Conservation (phyloP, 2,329 filamentous ascomycete species). For the Cryphonectria nitschkei region DNA sequence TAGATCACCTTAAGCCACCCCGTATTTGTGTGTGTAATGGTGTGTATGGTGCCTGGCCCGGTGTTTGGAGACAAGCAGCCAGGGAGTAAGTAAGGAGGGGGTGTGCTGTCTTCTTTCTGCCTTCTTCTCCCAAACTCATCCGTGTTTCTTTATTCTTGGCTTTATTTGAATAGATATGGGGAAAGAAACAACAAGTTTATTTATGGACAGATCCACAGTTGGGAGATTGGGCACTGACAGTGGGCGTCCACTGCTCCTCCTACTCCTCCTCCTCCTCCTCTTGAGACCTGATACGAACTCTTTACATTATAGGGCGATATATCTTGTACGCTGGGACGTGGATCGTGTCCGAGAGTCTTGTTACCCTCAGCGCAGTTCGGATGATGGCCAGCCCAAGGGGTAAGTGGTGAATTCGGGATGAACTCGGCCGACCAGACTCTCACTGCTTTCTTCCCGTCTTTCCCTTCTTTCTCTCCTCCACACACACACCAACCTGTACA, state of each 20-base stretch:
- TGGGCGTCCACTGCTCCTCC: not conserved
- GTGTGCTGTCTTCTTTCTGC: not conserved
- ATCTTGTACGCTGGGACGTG: not conserved
- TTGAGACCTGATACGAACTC: not conserved
- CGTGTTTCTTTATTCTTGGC: not conserved
- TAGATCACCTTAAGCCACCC: not conserved
- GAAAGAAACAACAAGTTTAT: not conserved
- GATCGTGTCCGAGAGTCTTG: not conserved
- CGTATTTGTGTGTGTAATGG: not conserved
- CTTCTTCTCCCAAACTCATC: not conserved
- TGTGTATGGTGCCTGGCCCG: not conserved
- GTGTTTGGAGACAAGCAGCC: not conserved
- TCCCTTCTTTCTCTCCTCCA: not conserved
- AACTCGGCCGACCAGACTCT: not conserved
- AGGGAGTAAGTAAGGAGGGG: not conserved
- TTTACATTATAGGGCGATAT: not conserved
- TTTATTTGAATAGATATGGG: not conserved
- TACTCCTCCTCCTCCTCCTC: not conserved
- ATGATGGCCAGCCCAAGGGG: not conserved
- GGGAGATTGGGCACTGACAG: not conserved
- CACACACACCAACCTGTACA: not conserved
- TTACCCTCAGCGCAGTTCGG: not conserved
- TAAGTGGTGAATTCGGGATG: not conserved
- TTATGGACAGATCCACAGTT: not conserved
- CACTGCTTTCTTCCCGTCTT: not conserved